phyloP scores from a whole-genome alignment of 2,329 filamentous ascomycete genomes.

The Alternaria brassicae region DNA sequence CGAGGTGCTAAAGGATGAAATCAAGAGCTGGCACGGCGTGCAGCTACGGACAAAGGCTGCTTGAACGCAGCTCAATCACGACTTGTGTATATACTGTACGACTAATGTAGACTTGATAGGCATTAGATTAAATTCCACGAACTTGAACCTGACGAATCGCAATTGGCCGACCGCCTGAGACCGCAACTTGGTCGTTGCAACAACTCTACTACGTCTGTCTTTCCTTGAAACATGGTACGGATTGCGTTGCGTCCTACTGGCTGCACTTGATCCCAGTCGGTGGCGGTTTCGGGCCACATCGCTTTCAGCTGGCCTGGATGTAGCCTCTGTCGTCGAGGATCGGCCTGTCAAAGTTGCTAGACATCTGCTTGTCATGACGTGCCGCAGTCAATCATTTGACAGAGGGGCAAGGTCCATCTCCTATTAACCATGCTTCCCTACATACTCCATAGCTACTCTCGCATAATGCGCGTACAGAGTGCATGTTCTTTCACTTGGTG shows the following conservation, averaged over 20 bases:
- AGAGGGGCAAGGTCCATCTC: neutral
- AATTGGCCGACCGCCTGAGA: neutral
- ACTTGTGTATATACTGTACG: constrained; percentile 15
- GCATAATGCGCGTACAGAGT: neutral
- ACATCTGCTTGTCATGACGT: neutral
- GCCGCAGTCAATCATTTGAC: neutral
- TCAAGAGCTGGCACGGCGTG: constrained; percentile 83
- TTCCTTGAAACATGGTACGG: neutral
- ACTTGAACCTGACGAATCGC: neutral
- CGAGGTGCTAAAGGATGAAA: constrained; percentile 72
- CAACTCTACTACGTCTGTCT: neutral
- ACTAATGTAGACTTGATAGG: constrained; percentile 6
- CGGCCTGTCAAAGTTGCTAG: neutral
- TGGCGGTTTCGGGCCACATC: neutral
- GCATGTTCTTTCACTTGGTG: neutral
- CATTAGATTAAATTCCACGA: neutral
- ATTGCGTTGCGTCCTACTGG: neutral
- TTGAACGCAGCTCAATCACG: constrained; percentile 3
- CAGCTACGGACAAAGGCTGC: constrained; percentile 74
- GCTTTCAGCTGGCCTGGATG: neutral
- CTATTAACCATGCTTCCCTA: neutral
- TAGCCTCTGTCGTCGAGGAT: neutral
- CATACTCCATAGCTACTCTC: neutral
- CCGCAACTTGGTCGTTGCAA: neutral
- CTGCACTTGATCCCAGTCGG: neutral